A percentile compares a stretch with the other conserved stretches of the same genome.
phyloP scores from a whole-genome alignment of 495 filamentous ascomycete genomes.

The Penicillium bovifimosum region DNA sequence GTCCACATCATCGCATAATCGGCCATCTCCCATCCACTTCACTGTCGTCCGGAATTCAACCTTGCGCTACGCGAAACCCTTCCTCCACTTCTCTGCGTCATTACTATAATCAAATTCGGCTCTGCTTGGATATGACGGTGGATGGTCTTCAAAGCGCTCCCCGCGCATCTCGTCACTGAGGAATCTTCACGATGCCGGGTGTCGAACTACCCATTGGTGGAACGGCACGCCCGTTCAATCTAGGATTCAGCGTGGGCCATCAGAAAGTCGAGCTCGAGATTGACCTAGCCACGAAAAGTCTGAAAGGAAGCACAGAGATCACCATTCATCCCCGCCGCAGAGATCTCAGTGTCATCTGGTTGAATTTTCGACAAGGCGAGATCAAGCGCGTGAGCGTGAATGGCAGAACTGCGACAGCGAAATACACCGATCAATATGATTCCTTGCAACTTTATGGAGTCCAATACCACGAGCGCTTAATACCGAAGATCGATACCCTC shows the following conservation, averaged over 20 bases:
- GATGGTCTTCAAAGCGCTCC: constrained; percentile 35
- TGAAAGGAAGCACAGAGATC: constrained; percentile 78
- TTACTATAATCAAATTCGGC: constrained; percentile 13
- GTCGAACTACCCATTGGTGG: constrained; percentile 35
- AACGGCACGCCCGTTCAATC: constrained; percentile 27
- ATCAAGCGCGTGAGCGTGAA: constrained; percentile 67
- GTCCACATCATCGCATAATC: not conserved
- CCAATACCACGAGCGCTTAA: constrained; percentile 73
- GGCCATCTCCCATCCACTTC: not conserved
- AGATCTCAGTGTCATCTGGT: constrained; percentile 60
- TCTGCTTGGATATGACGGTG: constrained; percentile 39
- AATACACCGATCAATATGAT: constrained; percentile 70
- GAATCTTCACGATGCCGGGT: constrained; percentile 41
- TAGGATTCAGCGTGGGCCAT: constrained; percentile 59
- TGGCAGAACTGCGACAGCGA: constrained; percentile 51
- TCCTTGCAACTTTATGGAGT: constrained; percentile 60
- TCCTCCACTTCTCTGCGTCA: not conserved
- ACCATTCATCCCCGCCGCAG: constrained; percentile 63
- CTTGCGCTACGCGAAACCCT: not conserved
- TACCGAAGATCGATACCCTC: constrained; percentile 57
- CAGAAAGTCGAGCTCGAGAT: constrained; percentile 87
- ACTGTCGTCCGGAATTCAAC: not conserved
- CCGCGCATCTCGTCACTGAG: constrained; percentile 40
- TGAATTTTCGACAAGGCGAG: constrained; percentile 84
- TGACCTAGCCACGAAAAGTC: constrained; percentile 65